Evolutionary conservation across 495 filamentous ascomycete genomes (phyloP), one percentile per base, ranked within the genome.

Genomic region (Lasiosphaeris hirsuta): DNA sequence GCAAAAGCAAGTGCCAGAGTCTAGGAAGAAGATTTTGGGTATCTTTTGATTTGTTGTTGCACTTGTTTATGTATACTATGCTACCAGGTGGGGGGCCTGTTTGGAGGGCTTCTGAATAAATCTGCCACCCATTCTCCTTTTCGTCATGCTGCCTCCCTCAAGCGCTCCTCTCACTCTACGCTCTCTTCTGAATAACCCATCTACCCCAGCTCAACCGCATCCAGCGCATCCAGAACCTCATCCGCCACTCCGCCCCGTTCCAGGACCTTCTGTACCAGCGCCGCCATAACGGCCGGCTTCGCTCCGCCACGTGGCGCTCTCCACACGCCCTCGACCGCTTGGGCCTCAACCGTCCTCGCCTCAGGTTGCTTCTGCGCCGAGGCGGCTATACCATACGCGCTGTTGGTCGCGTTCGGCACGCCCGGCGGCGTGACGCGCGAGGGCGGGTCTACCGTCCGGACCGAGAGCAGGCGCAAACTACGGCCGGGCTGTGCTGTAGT

Each of bases 181-280:
- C 18, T 45, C 7, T 23, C 18, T 3, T 4, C 0, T 14, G 10
- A 30, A 39, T 13, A 13, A 7, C 49, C 8, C 4, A 10, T 19
- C 61, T 69, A 78, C 37, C 64, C 75, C 68, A 81, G 50, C 42
- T 81, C 76, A 35, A 85, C 82, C 18, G 77, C 80, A 67, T 89
- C 87, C 64, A 96, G 70, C 5, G 87, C 91, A 51, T 84, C 84
- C 58, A 96, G 71, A 2, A 96, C 89, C 72, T 96, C 91, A 59
- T 90, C 87, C 11, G 86, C 90, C 30, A 95, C 86, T 19, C 91
- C 91, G 1, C 89, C 89, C 59, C 76, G 77, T 60, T 84, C 78
- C 47, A 90, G 58, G 39, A 86, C 83, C 66, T 84, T 82, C 63
- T 80, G 77, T 9, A 90, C 76, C 78, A 96, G 86, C 54, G 77